A percentile compares a stretch with the other conserved stretches of the same genome.
Conservation (phyloP, 2,329 filamentous ascomycete species). For the Aspergillus carbonarius region DNA sequence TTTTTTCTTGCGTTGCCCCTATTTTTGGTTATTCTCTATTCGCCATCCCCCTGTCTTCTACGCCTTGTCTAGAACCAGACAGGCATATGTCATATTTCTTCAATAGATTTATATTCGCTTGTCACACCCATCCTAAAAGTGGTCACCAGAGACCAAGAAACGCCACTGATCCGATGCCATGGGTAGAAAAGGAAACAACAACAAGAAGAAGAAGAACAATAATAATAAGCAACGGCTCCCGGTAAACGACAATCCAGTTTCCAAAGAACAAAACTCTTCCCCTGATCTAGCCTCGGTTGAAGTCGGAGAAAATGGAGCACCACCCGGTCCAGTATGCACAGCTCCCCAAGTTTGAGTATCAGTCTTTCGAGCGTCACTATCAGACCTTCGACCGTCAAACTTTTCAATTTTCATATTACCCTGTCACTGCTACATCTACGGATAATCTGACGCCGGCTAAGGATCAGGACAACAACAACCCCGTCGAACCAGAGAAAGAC, state of each 20-base stretch:
- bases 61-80: slow-evolving; percentile 27
- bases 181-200: slow-evolving; percentile 35
- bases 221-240: slow-evolving; percentile 25
- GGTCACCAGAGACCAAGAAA: slow-evolving; percentile 13
- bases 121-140: slow-evolving; percentile 7
- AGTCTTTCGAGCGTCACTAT: slow-evolving; percentile 43
- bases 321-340: slow-evolving; percentile 44
- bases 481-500: slow-evolving; percentile 29
- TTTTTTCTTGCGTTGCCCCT: slow-evolving; percentile 22
- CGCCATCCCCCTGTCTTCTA: slow-evolving; percentile 16
- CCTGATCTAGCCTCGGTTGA: slow-evolving; percentile 28
- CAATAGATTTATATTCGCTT: slow-evolving; percentile 23
- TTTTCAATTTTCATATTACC: slow-evolving; percentile 37
- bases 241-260: slow-evolving; percentile 28
- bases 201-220: slow-evolving; percentile 36
- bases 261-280: slow-evolving; percentile 21
- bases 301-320: slow-evolving; percentile 36
- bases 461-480: slow-evolving; percentile 38
- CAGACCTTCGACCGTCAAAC: slow-evolving; percentile 45
- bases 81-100: slow-evolving; percentile 25
- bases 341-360: slow-evolving; percentile 44
- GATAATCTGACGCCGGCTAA: slow-evolving; percentile 37
- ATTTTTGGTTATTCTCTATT: slow-evolving; percentile 16
- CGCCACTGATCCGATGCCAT: slow-evolving; percentile 37
- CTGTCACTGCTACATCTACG: slow-evolving; percentile 33